phyloP scores from a whole-genome alignment of 495 filamentous ascomycete genomes.

The Cetradonia linearis region DNA sequence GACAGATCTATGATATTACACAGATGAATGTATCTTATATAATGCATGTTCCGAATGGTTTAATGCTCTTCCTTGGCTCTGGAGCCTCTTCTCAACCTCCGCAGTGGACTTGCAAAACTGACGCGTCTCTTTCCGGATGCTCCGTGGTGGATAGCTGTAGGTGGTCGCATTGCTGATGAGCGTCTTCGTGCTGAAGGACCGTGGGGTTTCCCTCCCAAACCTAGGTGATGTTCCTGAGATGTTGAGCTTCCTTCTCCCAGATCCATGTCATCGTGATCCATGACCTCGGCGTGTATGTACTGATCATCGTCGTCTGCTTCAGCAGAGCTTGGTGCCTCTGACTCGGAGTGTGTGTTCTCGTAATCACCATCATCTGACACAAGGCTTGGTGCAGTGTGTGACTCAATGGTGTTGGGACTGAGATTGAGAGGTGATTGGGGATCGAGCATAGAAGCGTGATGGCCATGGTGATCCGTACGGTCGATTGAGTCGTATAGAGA shows the following conservation, averaged over 20 bases:
- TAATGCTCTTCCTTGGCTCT: constrained; percentile 9
- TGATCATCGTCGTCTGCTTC: constrained; percentile 43
- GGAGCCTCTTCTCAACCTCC: constrained; percentile 21
- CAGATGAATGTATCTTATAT: not conserved
- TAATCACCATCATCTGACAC: constrained; percentile 81
- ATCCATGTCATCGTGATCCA: constrained; percentile 31
- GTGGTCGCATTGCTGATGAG: constrained; percentile 28
- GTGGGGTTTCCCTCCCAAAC: constrained; percentile 16
- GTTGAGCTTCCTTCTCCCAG: constrained; percentile 29
- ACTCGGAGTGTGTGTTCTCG: constrained; percentile 44
- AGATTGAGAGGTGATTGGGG: constrained; percentile 41
- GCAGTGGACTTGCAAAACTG: constrained; percentile 39
- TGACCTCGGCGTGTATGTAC: constrained; percentile 21
- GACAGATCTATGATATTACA: constrained; percentile 8
- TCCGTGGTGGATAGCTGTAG: constrained; percentile 38
- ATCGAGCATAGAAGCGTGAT: constrained; percentile 5
- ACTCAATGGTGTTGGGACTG: constrained; percentile 68
- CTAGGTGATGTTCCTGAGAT: constrained; percentile 26
- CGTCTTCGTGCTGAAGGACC: constrained; percentile 24
- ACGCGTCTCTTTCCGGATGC: constrained; percentile 39
- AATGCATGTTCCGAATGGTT: constrained; percentile 2
- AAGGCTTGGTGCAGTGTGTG: constrained; percentile 71
- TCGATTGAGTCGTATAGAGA: constrained; percentile 7
- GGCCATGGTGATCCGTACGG: constrained; percentile 1
- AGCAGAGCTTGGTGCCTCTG: constrained; percentile 38